A percentile compares a stretch with the other conserved stretches of the same genome.
Conservation (phyloP, 2,329 filamentous ascomycete species). For the Pestalotiopsis sp. region DNA sequence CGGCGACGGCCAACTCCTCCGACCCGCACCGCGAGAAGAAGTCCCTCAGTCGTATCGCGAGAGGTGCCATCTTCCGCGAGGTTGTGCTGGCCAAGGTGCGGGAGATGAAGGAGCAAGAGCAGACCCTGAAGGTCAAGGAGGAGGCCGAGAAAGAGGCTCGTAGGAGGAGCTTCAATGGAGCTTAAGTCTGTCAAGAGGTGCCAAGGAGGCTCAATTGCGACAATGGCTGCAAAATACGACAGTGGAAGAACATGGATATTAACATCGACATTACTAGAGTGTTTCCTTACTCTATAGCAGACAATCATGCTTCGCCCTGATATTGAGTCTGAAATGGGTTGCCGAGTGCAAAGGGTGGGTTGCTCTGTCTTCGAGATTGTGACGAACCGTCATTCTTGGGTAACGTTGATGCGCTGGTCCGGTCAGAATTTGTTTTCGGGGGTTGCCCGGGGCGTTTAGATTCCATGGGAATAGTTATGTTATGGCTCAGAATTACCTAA, state of each 20-base stretch:
- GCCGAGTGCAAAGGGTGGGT: neutral
- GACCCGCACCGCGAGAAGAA: conserved; percentile 35
- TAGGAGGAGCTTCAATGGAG: conserved; percentile 34
- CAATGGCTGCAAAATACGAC: neutral
- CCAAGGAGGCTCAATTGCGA: neutral
- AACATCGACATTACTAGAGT: neutral
- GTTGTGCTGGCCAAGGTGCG: conserved; percentile 92
- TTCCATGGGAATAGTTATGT: too few species aligned
- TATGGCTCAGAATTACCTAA: too few species aligned
- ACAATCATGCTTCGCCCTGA: neutral
- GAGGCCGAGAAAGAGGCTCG: conserved; percentile 54
- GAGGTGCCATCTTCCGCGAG: conserved; percentile 84
- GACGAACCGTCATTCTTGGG: neutral
- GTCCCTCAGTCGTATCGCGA: conserved; percentile 52
- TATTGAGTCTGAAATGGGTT: neutral
- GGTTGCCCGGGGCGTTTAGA: too few species aligned
- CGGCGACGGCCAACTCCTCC: conserved; percentile 34
- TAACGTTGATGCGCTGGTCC: too few species aligned
- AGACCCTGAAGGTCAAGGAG: conserved; percentile 69
- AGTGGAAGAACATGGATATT: neutral
- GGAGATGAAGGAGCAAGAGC: conserved; percentile 87
- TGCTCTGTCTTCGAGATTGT: neutral
- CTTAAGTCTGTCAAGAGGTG: neutral
- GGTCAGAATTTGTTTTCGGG: too few species aligned
- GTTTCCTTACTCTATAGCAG: neutral